Conservation (phyloP, 2,329 filamentous ascomycete species). For the Trichoderma aggressivum region DNA sequence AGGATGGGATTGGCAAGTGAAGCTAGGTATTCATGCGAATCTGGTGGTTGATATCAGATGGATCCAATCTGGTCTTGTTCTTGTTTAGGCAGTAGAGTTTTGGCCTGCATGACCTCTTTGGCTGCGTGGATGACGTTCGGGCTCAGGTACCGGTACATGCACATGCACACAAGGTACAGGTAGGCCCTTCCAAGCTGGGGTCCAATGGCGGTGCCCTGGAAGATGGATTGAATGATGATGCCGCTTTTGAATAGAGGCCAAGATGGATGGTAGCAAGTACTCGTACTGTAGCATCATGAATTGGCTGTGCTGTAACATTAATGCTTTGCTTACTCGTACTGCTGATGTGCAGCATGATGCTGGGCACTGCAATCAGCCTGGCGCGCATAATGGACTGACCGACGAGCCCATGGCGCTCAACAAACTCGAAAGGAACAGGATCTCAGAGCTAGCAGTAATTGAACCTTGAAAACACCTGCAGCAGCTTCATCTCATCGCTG, state of each 20-base stretch:
- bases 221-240: background rate
- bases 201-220: background rate
- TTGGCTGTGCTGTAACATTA: background rate
- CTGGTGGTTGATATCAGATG: background rate
- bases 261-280: background rate
- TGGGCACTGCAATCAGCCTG: background rate
- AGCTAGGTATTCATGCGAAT: background rate
- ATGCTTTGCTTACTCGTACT: background rate
- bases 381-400: background rate
- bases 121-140: slow-evolving; percentile 8
- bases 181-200: background rate
- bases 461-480: background rate
- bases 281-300: background rate
- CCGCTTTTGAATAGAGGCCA: background rate
- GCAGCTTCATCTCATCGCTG: background rate
- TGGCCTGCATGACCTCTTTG: slow-evolving; percentile 9
- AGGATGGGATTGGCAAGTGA: background rate
- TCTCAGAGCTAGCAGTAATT: background rate
- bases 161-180: background rate
- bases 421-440: background rate
- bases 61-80: background rate
- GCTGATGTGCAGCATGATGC: background rate
- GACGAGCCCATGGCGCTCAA: background rate
- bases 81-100: background rate
- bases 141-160: background rate